Evolutionary conservation across 1,284 basidiomycete genomes (phyloP).

Genomic region (Ustilago cynodontis): DNA sequence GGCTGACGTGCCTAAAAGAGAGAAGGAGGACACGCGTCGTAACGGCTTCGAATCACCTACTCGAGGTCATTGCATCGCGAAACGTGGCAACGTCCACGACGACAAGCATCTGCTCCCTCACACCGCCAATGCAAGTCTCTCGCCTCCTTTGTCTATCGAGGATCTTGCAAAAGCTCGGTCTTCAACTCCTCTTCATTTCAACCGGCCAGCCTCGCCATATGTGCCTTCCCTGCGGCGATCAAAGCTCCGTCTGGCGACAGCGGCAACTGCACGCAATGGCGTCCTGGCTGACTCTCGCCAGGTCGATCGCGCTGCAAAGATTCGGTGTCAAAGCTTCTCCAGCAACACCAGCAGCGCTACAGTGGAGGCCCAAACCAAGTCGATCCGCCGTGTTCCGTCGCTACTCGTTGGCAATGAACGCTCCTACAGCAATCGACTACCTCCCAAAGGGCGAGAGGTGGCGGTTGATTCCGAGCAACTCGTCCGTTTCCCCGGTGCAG

Average conservation of each 20-base stretch:
- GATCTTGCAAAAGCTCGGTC: slow-evolving; percentile 13
- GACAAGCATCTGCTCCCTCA: neutral
- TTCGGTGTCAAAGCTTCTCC: neutral
- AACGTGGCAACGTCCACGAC: neutral
- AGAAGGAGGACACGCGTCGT: neutral
- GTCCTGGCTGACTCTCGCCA: neutral
- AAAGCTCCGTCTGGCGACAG: neutral
- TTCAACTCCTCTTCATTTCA: slow-evolving; percentile 16
- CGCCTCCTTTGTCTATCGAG: neutral
- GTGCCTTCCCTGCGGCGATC: slow-evolving; percentile 3
- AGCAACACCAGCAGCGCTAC: neutral
- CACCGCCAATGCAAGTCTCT: neutral
- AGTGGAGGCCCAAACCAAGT: neutral
- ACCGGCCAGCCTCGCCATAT: slow-evolving; percentile 7
- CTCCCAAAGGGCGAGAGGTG: neutral
- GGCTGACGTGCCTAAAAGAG: neutral
- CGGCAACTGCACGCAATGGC: neutral
- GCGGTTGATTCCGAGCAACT: neutral
- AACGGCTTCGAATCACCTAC: neutral
- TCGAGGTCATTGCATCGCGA: neutral
- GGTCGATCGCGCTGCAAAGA: neutral
- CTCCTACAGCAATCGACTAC: neutral
- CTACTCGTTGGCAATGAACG: neutral
- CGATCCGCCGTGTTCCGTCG: neutral
- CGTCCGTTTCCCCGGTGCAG: slow-evolving; percentile 2